Evolutionary conservation across 176 grass and related monocot species (phyloP), one percentile per base, ranked within the genome.

Genomic region (Cenchrus americanus): DNA sequence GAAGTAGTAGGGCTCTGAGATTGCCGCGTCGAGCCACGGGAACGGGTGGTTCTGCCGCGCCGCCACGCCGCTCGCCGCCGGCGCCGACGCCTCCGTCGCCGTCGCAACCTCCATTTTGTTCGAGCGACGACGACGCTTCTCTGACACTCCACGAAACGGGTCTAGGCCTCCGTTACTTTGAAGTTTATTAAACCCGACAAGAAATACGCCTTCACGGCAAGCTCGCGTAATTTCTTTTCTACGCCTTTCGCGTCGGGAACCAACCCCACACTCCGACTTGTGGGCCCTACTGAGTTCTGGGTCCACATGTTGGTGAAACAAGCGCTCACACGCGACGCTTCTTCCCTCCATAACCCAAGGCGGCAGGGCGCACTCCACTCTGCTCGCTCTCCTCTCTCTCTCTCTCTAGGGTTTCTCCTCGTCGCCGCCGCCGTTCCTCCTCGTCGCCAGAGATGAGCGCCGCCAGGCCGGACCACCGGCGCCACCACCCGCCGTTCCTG

Each of bases 1-100:
- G 59, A 99, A 73, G 76, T 99, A 99, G 86, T 86, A 99, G 57
- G 96, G 89, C 74, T 96, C 93, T 1, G 93, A 92, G 59, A 91
- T 89, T 65, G 89, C 79, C 66, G 80, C 26, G 76, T 99, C 86
- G 5, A 99, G 86, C 91, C 93, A 96, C 41, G 91, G 93, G 83
- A 96, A 84, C 34, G 88, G 93, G 79, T 90, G 91, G 32, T 62
- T 78, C 75, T 84, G 83, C 80, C 84, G 50, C 23, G 47, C 54
- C 47, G 80, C 54, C 9, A 21, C 83, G 13, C 57, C 83, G 41
- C 49, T 71, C 79, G 70, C 69, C 75, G 88, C 83, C 80, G 82
- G 63, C 80, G 80, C 81, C 43, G 83, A 90, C 73, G 84, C 83
- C 63, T 71, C 85, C 86, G 86, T 57, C 14, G 91, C 71, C 89